Percentiles rank a stretch among this genome's conserved stretches.
phyloP scores from a whole-genome alignment of 2,329 filamentous ascomycete genomes.

The Teratosphaeria viscida region DNA sequence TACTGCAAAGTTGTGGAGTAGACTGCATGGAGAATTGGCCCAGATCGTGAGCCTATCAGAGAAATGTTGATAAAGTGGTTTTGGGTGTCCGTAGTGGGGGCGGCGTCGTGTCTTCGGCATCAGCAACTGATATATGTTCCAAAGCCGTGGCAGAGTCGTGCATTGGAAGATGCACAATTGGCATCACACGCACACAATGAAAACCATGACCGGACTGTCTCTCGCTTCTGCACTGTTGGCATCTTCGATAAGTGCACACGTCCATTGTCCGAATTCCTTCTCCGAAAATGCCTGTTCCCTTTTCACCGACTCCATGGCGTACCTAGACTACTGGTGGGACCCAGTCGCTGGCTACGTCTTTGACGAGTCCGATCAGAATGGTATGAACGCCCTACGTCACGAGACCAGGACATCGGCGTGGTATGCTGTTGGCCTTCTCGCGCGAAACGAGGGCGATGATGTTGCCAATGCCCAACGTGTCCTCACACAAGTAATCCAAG shows the following conservation, averaged over 20 bases:
- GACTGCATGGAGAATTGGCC: not conserved
- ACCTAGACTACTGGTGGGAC: conserved; percentile 46
- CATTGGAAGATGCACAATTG: not conserved
- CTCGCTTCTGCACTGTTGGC: not conserved
- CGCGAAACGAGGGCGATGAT: conserved; percentile 43
- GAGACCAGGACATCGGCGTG: conserved; percentile 49
- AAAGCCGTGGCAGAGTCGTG: not conserved
- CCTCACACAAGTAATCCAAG: conserved; percentile 43
- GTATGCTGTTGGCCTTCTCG: conserved; percentile 50
- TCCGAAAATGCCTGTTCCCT: conserved; percentile 3
- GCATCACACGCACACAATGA: not conserved
- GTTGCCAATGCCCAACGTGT: conserved; percentile 43
- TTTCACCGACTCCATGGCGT: conserved; percentile 9
- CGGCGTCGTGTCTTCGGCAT: not conserved
- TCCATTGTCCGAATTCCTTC: not conserved
- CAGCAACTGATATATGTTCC: not conserved
- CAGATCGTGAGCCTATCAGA: not conserved
- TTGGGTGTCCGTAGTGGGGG: not conserved
- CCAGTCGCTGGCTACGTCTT: conserved; percentile 43
- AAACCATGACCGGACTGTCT: not conserved
- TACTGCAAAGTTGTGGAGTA: not conserved
- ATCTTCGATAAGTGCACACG: not conserved
- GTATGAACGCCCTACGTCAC: conserved; percentile 38
- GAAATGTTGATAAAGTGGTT: not conserved
- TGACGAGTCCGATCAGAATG: conserved; percentile 29